Evolutionary conservation across 257 asterid species (phyloP), one percentile per base, ranked within the genome.

Genomic region (Ocimum tenuiflorum): DNA sequence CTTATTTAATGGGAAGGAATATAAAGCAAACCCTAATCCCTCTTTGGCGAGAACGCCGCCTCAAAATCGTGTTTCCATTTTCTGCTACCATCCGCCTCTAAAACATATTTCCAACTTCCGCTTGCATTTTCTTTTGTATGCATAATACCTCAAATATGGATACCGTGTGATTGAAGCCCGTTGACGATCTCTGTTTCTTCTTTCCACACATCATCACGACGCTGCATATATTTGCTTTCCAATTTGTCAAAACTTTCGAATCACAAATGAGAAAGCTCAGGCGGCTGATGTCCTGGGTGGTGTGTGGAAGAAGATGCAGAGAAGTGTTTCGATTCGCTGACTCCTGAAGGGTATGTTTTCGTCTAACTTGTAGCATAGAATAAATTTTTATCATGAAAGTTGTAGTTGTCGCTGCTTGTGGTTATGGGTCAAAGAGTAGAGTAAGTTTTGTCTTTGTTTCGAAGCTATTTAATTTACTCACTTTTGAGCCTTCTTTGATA

Each of bases 141-240:
- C 41, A 35, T 4, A 35, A 35, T 35, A 35, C 18, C 47, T 7
- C 17, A 15, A 0, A 1, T 56, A 8, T 22, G 14, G 52, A 52
- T 38, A 1, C 50, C 1, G 33, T 22, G 1, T 1, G 45, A 38
- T 6, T n/a, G 1, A 8, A 9, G 38, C n/a, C 33, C 50, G 29
- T 53, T 15, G 18, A 33, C 67, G 36, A n/a, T 63, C 60, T 63
- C 6, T 63, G 71, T 56, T 7, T 49, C 72, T 39, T 69, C 73
- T n/a, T 63, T 33, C 79, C 79, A 75, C 1, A 69, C 68, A 63
- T 63, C 79, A 39, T 74, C n/a, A 68, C 18, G 59, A 27, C 74
- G 13, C 66, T 0, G 65, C 58, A 12, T 8, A 11, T 24, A 8
- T 38, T 50, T 53, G 33, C 51, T 50, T 23, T 35, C 10, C 41